Evolutionary conservation across 73 alveolate genomes (phyloP).

Genomic region (Tetrahymena thermophila): DNA sequence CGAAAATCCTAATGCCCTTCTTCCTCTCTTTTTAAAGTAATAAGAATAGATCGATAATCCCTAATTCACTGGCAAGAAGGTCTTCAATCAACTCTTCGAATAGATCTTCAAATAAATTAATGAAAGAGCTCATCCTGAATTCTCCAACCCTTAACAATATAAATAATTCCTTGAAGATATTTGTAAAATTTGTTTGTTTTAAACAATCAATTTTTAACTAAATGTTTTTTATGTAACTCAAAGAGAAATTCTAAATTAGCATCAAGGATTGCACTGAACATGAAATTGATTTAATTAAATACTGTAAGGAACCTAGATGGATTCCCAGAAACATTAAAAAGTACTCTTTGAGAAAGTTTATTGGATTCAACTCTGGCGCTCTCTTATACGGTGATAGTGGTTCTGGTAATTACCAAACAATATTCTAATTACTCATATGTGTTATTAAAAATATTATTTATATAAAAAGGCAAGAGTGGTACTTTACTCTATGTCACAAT

Average conservation of each 20-base stretch:
- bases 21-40: background rate
- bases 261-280: background rate
- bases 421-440: background rate
- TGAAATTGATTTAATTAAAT: background rate
- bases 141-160: background rate
- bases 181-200: background rate
- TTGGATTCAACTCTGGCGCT: conserved; percentile 1
- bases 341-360: background rate
- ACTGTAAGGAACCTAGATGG: background rate
- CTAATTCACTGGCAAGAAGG: background rate
- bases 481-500: conserved; percentile 49
- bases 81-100: background rate
- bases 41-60: background rate
- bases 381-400: conserved; percentile 41
- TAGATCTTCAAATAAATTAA: background rate
- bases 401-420: background rate
- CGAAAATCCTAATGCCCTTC: background rate
- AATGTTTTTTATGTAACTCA: background rate
- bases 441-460: background rate
- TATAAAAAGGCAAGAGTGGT: conserved; percentile 49
- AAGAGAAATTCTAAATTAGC: background rate
- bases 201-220: background rate
- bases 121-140: background rate
- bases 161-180: background rate
- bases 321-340: background rate